Conservation (phyloP, 1,284 basidiomycete genomes). For the Melampsora larici-populina region DNA sequence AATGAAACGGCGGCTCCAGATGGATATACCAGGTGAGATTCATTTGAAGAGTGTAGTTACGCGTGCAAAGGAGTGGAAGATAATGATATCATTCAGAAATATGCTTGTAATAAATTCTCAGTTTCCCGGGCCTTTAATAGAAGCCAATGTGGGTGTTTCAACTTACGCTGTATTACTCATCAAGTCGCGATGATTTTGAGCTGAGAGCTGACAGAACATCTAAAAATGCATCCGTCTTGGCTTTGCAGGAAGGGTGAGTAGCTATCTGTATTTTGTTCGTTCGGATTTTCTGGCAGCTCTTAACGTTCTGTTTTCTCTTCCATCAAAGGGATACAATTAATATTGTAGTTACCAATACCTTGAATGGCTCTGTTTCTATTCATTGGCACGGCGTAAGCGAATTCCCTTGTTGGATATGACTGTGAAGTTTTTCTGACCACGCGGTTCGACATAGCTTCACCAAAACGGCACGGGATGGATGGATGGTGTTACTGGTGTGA, state of each 20-base stretch:
- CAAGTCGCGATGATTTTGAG: background rate
- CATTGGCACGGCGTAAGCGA: slow-evolving; percentile 52
- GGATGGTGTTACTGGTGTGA: slow-evolving; percentile 57
- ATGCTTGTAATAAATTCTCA: slow-evolving; percentile 58
- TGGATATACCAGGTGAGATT: background rate
- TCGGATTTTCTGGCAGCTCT: no score
- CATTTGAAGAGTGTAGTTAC: background rate
- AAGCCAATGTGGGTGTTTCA: slow-evolving; percentile 48
- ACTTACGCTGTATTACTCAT: background rate
- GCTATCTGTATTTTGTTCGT: background rate
- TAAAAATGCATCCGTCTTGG: background rate
- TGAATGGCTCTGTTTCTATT: slow-evolving; percentile 47
- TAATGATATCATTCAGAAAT: slow-evolving; percentile 9
- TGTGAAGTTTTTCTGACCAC: no score
- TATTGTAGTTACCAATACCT: slow-evolving; percentile 48
- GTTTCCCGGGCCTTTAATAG: slow-evolving; percentile 59
- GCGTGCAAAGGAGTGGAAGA: background rate
- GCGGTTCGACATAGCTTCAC: background rate
- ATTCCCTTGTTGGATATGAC: background rate
- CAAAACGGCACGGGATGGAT: slow-evolving; percentile 51
- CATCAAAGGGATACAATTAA: slow-evolving; percentile 47
- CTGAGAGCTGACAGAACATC: background rate
- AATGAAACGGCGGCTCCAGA: background rate
- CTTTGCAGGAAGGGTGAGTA: background rate
- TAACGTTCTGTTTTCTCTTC: no score